phyloP scores from a whole-genome alignment of 106 monocot species.

The Platanthera guangdongensis region DNA sequence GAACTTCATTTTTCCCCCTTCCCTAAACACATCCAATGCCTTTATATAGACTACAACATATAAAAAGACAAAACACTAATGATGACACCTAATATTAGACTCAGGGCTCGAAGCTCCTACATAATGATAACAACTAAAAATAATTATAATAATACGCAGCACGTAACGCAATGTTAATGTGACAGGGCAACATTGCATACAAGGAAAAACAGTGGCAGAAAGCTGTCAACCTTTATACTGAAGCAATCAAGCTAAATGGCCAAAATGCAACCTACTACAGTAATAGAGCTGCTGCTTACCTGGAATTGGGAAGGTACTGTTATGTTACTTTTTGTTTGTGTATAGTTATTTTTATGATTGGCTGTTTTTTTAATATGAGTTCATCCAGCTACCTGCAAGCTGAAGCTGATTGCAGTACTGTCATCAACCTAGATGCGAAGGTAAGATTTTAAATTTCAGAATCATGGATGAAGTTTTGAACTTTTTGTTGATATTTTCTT shows the following conservation, averaged over 20 bases:
- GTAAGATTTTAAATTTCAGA: constrained; percentile 22
- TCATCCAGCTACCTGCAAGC: constrained; percentile 75
- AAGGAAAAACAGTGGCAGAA: constrained; percentile 97
- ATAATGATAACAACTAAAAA: too few species aligned
- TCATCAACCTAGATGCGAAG: constrained; percentile 89
- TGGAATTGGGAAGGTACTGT: constrained; percentile 78
- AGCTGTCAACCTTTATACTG: constrained; percentile 71
- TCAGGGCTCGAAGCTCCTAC: too few species aligned
- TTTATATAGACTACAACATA: too few species aligned
- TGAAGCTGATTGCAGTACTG: constrained; percentile 81
- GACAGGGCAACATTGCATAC: constrained; percentile 78
- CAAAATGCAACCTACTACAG: constrained; percentile 86
- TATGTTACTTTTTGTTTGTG: constrained; percentile 8
- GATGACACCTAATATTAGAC: too few species aligned
- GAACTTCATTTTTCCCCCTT: too few species aligned
- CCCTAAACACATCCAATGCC: too few species aligned
- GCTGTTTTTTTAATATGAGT: constrained; percentile 10
- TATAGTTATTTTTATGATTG: background rate
- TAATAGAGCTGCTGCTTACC: constrained; percentile 93
- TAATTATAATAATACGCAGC: too few species aligned
- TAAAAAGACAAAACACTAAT: too few species aligned
- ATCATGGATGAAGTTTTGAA: background rate
- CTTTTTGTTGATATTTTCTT: background rate
- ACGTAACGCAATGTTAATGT: background rate
- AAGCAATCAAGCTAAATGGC: constrained; percentile 85